phyloP scores from a whole-genome alignment of 768 basidiomycete species.

The Mycena alexandri region DNA sequence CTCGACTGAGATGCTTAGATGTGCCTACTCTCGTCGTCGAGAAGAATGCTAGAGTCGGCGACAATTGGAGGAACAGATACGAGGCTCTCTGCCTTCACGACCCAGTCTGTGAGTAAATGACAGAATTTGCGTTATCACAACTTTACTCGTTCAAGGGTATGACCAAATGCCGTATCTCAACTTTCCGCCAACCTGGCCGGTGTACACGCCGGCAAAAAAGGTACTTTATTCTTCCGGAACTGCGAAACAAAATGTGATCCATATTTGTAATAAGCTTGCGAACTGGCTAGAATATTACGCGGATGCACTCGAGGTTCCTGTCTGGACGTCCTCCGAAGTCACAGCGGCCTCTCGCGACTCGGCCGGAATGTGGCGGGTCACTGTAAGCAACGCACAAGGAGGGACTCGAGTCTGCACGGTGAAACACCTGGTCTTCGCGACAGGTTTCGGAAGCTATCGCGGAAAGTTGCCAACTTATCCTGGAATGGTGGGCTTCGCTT shows the following conservation, averaged over 20 bases:
- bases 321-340: slow-evolving; percentile 69
- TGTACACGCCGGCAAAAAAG: slow-evolving; percentile 68
- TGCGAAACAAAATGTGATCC: not conserved
- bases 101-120: slow-evolving; percentile 56
- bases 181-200: slow-evolving; percentile 72
- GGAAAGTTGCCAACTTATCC: slow-evolving; percentile 61
- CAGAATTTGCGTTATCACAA: not conserved
- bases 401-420: slow-evolving; percentile 55
- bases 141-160: slow-evolving; percentile 41
- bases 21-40: slow-evolving; percentile 71
- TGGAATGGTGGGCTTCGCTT: slow-evolving; percentile 52
- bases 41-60: slow-evolving; percentile 64
- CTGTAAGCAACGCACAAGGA: slow-evolving; percentile 51
- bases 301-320: slow-evolving; percentile 69
- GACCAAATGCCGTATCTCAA: slow-evolving; percentile 66
- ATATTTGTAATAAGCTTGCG: slow-evolving; percentile 59
- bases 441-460: slow-evolving; percentile 64
- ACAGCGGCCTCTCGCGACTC: slow-evolving; percentile 43
- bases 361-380: slow-evolving; percentile 58
- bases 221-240: slow-evolving; percentile 37
- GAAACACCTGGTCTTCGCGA: slow-evolving; percentile 64
- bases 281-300: slow-evolving; percentile 79
- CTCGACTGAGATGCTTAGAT: slow-evolving; percentile 72
- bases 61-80: slow-evolving; percentile 75
- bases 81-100: slow-evolving; percentile 69